Conservation (phyloP, 169 alveolate genomes). For the Plasmodium malariae region DNA sequence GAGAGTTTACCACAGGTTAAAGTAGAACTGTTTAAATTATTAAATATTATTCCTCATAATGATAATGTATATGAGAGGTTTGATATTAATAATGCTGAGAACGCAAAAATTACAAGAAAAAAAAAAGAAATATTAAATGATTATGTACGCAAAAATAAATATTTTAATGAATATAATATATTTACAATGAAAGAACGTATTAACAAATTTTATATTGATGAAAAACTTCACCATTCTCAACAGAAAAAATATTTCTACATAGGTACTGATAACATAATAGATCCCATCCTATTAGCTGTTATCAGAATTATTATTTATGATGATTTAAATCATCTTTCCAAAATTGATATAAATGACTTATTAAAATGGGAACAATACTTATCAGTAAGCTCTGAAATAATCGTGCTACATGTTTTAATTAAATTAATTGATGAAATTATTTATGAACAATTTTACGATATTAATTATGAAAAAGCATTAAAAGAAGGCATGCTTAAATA, state of each 20-base stretch:
- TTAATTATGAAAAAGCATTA: conserved; percentile 70
- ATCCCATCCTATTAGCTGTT: conserved; percentile 68
- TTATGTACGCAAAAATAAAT: conserved; percentile 63
- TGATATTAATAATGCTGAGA: conserved; percentile 20
- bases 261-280: conserved; percentile 48
- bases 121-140: conserved; percentile 69
- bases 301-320: conserved; percentile 58
- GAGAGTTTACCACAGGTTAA: conserved; percentile 47
- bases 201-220: conserved; percentile 62
- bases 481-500: conserved; percentile 51
- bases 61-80: conserved; percentile 60
- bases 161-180: conserved; percentile 67
- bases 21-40: conserved; percentile 34
- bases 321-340: conserved; percentile 54
- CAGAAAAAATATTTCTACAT: conserved; percentile 41
- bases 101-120: conserved; percentile 58
- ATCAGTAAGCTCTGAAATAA: conserved; percentile 51
- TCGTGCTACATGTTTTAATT: conserved; percentile 51
- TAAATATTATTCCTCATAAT: conserved; percentile 16
- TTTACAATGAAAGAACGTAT: conserved; percentile 75
- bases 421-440: conserved; percentile 71
- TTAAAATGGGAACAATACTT: conserved; percentile 45
- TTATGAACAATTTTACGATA: conserved; percentile 55
- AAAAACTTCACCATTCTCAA: conserved; percentile 41
- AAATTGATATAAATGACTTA: conserved; percentile 33